Base-by-base conservation (phyloP, 495 filamentous ascomycete genomes). In the Sphaerosporella brunnea region DNA sequence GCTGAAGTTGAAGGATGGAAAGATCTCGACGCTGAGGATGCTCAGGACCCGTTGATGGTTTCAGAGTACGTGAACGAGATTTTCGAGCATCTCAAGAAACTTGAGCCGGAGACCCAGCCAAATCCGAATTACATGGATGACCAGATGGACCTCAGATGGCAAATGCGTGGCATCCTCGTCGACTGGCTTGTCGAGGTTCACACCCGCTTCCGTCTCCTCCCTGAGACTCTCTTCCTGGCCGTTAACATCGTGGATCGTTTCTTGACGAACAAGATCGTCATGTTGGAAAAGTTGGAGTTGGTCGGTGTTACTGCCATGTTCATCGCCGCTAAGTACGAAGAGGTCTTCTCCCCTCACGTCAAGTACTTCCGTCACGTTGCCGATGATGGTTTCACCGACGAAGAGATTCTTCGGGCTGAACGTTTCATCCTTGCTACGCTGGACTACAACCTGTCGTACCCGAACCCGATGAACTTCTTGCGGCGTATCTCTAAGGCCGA, bases 121-220 rank as follows among this genome's bases (percentile, higher is more conserved):
- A 96, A 96, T 64, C 78, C 86, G 7, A 65, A 87, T 41, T 97
- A 97, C 66, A 97, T 97, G 71, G 73, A 82, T 3, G 80, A 86
- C 61, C 90, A 97, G 60, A 78, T 80, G 20, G 84, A 95, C 51
- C 70, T 97, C 2, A 87, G 94, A 64, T 97, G 90, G 90, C 90
- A 94, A 69, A 93, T 93, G 70, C 84, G 90, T 55, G 90, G 86
- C 36, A 94, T 97, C 52, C 77, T 97, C 45, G 78, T 96, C 48
- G 92, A 97, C 69, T 97, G 90, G 90, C 72, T 97, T 46, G 85
- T 97, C 52, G 90, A 97, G 64, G 90, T 97, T 36, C 90, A 97
- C 69, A 92, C 84, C 18, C 80, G 88, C 41, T 97, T 97, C 71
- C 83, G 87, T 50, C 78, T 97, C 19, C 77, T 97, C 11, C 90